phyloP scores from a whole-genome alignment of 352 stramenopile genomes.

The Globisporangium orthogonon region DNA sequence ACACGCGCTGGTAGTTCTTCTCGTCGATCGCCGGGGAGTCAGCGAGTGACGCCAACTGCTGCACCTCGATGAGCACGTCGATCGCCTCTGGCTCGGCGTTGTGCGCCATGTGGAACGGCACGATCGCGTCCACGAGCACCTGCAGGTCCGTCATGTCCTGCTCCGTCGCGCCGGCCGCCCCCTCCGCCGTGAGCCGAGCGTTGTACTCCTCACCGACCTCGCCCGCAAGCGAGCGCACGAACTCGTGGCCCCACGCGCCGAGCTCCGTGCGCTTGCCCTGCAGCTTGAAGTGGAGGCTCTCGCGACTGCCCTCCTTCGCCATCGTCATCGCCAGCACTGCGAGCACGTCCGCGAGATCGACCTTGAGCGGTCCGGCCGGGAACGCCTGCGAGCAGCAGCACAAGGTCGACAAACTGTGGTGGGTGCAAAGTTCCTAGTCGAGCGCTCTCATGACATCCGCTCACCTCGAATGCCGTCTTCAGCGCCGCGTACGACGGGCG shows the following conservation, averaged over 20 bases:
- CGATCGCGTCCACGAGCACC: conserved; percentile 96
- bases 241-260: conserved; percentile 98
- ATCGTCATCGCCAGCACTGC: conserved; percentile 98
- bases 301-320: conserved; percentile 89
- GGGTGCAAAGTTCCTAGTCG: no score
- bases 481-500: conserved; percentile 93
- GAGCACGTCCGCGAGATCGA: conserved; percentile 82
- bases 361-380: conserved; percentile 55
- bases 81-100: conserved; percentile 99
- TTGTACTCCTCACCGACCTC: conserved; percentile 96
- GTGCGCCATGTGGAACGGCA: conserved; percentile 99
- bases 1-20: conserved; percentile 98
- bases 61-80: conserved; percentile 98
- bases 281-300: conserved; percentile 90
- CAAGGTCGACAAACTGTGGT: background rate
- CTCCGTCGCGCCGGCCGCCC: conserved; percentile 31
- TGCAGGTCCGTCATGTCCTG: conserved; percentile 90
- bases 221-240: conserved; percentile 94
- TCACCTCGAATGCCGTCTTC: conserved; percentile 76
- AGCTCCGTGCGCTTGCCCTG: conserved; percentile 88
- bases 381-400: conserved; percentile 18
- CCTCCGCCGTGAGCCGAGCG: conserved; percentile 54
- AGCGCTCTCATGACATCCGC: background rate
- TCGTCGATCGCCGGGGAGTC: conserved; percentile 93
- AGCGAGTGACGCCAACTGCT: conserved; percentile 94